phyloP scores from a whole-genome alignment of 257 asterid species.

The Linderniella brevidens region DNA sequence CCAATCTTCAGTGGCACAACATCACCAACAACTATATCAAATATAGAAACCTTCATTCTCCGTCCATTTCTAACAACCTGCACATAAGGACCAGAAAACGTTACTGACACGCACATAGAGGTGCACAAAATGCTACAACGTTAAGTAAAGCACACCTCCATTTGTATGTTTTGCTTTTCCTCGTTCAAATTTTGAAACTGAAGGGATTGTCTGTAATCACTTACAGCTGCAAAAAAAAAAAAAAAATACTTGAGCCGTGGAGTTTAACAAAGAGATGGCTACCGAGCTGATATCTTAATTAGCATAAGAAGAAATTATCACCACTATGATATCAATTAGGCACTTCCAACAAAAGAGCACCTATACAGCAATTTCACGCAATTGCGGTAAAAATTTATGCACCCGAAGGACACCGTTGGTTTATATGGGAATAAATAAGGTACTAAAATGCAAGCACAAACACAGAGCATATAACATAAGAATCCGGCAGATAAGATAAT shows the following conservation, averaged over 20 bases:
- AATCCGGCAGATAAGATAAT: constrained; percentile 1
- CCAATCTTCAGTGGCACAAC: constrained; percentile 90
- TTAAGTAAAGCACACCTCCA: constrained; percentile 46
- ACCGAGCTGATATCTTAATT: too few species aligned
- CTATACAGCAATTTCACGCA: too few species aligned
- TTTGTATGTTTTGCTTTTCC: constrained; percentile 90
- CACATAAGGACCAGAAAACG: constrained; percentile 11
- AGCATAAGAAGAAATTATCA: neutral
- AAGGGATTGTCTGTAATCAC: constrained; percentile 92
- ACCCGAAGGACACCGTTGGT: neutral
- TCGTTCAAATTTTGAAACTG: constrained; percentile 89
- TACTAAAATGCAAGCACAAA: constrained; percentile 2
- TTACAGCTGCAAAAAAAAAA: constrained; percentile 42
- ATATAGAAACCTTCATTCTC: constrained; percentile 61
- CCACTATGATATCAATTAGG: too few species aligned
- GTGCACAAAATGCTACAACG: constrained; percentile 7
- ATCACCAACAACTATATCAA: constrained; percentile 89
- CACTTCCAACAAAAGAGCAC: too few species aligned
- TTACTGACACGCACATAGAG: constrained; percentile 3
- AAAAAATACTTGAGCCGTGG: neutral
- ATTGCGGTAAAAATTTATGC: too few species aligned
- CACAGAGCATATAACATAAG: neutral
- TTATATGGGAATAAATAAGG: constrained; percentile 2
- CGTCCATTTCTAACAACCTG: constrained; percentile 88
- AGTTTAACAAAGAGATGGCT: neutral